Conservation (phyloP, 257 asterid genomes). For the Gynochthodes officinalis region DNA sequence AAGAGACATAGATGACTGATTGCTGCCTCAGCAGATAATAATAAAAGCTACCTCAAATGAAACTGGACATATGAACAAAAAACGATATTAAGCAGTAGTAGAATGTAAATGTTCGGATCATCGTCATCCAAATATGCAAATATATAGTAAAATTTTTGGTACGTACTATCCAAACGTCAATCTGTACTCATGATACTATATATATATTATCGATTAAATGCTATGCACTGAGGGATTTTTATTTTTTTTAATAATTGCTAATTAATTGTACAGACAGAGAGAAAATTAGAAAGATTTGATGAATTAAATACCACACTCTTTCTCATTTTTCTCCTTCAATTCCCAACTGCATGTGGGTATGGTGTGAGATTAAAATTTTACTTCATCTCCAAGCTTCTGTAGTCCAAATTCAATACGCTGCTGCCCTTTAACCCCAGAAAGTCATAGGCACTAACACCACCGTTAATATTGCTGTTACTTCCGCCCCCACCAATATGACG, state of each 20-base stretch:
- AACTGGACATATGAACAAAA: too few species aligned
- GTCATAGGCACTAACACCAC: slow-evolving; percentile 41
- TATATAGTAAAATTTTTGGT: too few species aligned
- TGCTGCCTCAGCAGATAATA: too few species aligned
- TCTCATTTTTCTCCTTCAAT: slow-evolving; percentile 9
- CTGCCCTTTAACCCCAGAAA: slow-evolving; percentile 57
- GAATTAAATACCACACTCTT: slow-evolving; percentile 24
- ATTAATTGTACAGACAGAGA: slow-evolving; percentile 35
- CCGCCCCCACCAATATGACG: slow-evolving; percentile 4
- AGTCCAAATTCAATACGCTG: slow-evolving; percentile 67
- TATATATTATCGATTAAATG: slow-evolving; percentile 2
- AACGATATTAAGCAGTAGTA: too few species aligned
- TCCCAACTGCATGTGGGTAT: too few species aligned
- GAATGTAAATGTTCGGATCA: too few species aligned
- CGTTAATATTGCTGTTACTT: slow-evolving; percentile 15
- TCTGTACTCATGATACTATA: slow-evolving; percentile 2
- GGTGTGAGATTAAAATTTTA: too few species aligned
- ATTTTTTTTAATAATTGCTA: not conserved
- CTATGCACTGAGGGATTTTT: slow-evolving; percentile 6
- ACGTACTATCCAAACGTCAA: slow-evolving; percentile 22
- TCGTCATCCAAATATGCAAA: not conserved
- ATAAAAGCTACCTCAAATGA: too few species aligned
- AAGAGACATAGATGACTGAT: too few species aligned
- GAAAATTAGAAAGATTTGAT: slow-evolving; percentile 22
- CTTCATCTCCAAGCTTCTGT: slow-evolving; percentile 69